Conservation (phyloP, 257 asterid genomes). For the Solanum etuberosum region DNA sequence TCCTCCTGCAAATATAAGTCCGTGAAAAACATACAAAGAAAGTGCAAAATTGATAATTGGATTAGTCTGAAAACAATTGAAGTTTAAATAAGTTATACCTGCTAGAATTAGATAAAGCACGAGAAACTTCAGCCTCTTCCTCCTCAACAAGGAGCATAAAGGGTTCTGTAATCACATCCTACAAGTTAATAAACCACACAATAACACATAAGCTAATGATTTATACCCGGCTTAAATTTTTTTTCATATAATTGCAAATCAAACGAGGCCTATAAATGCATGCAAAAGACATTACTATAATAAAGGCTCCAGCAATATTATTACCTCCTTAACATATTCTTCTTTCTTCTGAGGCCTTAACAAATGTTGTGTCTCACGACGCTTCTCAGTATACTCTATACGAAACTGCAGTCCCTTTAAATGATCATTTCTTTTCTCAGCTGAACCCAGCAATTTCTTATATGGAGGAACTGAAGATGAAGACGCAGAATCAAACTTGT, state of each 20-base stretch:
- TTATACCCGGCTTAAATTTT: neutral
- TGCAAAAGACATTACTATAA: neutral
- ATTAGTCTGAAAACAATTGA: neutral
- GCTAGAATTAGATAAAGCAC: slow-evolving; percentile 27
- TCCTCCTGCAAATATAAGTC: slow-evolving; percentile 34
- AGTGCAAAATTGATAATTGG: neutral
- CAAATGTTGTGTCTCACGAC: neutral
- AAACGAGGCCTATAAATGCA: neutral
- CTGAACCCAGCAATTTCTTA: slow-evolving; percentile 12
- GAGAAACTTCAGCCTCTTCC: slow-evolving; percentile 34
- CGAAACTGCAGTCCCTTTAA: slow-evolving; percentile 8
- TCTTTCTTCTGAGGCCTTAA: slow-evolving; percentile 31
- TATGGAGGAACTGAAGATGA: slow-evolving; percentile 1
- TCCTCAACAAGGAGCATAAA: slow-evolving; percentile 55
- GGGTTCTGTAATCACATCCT: slow-evolving; percentile 54
- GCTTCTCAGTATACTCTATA: slow-evolving; percentile 25
- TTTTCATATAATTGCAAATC: neutral
- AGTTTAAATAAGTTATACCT: slow-evolving; percentile 26
- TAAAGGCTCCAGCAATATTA: neutral
- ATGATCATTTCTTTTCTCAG: slow-evolving; percentile 17
- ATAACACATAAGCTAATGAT: neutral
- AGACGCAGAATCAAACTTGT: neutral
- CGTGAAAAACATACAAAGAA: neutral
- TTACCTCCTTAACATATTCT: slow-evolving; percentile 39
- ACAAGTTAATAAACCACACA: slow-evolving; percentile 8